These are phyloP conservation scores for Ballota nigra DNA, from an alignment of 257 asterid genomes.

Conservation along the genomic window DNA sequence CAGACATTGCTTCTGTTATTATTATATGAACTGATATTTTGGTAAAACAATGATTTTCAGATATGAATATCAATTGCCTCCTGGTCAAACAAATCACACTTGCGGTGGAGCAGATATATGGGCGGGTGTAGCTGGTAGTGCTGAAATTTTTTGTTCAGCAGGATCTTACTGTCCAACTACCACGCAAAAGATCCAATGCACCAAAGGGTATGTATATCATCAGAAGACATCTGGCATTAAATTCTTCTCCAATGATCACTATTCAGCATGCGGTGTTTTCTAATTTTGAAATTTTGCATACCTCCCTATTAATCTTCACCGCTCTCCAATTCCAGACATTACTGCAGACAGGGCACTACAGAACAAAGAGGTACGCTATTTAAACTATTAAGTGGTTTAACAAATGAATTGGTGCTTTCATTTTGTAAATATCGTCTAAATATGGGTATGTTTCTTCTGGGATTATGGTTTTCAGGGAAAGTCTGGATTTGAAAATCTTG, in stretches of 20 bases:
- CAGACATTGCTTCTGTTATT: conserved; percentile 21
- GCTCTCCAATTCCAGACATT: conserved; percentile 62
- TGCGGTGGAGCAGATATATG: conserved; percentile 96
- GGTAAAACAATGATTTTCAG: conserved; percentile 48
- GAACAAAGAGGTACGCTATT: conserved; percentile 51
- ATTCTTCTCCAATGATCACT: conserved; percentile 22
- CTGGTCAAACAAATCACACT: conserved; percentile 73
- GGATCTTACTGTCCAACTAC: conserved; percentile 93
- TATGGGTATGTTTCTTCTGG: background rate
- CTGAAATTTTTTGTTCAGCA: conserved; percentile 80
- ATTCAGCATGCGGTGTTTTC: conserved; percentile 11
- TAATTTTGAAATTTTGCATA: conserved; percentile 21
- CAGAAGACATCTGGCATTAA: conserved; percentile 16
- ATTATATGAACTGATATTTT: conserved; percentile 34
- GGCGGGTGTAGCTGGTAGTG: conserved; percentile 72
- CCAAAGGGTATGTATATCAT: conserved; percentile 53
- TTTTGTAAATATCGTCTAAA: background rate
- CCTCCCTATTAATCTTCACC: conserved; percentile 21
- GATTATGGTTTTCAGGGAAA: background rate
- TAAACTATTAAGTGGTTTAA: background rate
- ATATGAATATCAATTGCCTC: conserved; percentile 77
- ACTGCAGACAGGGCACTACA: conserved; percentile 87
- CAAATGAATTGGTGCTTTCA: conserved; percentile 10
- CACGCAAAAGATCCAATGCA: conserved; percentile 57
- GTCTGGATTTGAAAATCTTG: background rate